A percentile compares a stretch with the other conserved stretches of the same genome.
Conservation (phyloP, 768 basidiomycete species). For the Agaricus sinodeliciosus region DNA sequence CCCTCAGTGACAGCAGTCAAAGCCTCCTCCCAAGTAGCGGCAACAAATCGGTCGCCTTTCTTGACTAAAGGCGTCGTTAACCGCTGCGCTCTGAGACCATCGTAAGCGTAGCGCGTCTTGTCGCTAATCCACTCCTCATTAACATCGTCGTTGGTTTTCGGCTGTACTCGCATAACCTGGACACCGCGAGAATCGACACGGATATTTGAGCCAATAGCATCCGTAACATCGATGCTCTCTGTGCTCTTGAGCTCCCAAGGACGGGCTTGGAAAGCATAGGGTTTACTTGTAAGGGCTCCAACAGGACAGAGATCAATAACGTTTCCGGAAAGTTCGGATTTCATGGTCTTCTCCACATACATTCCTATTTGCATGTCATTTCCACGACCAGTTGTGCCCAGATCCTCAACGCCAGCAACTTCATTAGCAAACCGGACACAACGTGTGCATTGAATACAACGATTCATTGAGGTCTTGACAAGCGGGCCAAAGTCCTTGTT, state of each 20-base stretch:
- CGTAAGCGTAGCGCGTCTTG: slow-evolving; percentile 96
- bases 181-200: slow-evolving; percentile 93
- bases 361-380: slow-evolving; percentile 99
- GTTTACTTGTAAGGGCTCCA: slow-evolving; percentile 96
- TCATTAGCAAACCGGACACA: slow-evolving; percentile 99
- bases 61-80: slow-evolving; percentile 89
- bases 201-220: slow-evolving; percentile 95
- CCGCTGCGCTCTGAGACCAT: slow-evolving; percentile 92
- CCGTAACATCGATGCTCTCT: slow-evolving; percentile 91
- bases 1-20: slow-evolving; percentile 74
- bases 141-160: slow-evolving; percentile 92
- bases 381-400: slow-evolving; percentile 94
- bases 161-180: slow-evolving; percentile 96
- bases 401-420: slow-evolving; percentile 95
- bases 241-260: slow-evolving; percentile 99
- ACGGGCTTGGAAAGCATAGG: slow-evolving; percentile 94
- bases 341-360: slow-evolving; percentile 96
- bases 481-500: slow-evolving; percentile 98
- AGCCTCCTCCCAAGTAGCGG: slow-evolving; percentile 89
- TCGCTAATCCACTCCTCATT: slow-evolving; percentile 99
- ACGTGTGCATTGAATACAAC: slow-evolving; percentile 98
- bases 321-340: slow-evolving; percentile 97
- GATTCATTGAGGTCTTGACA: slow-evolving; percentile 98
- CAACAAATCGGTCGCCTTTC: slow-evolving; percentile 86
- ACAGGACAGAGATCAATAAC: slow-evolving; percentile 97